Evolutionary conservation across 2,329 filamentous ascomycete genomes (phyloP).

Genomic region (Fusarium tricinctum): DNA sequence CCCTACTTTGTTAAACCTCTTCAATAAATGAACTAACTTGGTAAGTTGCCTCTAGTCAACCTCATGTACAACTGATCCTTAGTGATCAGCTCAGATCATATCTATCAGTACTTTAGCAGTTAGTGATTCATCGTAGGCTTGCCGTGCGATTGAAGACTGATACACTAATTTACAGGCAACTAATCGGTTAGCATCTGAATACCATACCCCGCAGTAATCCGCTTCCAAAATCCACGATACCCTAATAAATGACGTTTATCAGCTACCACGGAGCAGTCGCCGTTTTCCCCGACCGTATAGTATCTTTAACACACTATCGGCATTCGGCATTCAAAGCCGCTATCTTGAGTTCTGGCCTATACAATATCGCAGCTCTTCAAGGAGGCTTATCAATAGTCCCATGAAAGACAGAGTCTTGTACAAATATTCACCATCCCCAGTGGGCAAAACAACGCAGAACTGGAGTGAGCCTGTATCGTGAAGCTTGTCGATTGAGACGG

Average conservation of each 20-base stretch:
- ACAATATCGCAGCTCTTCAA: background rate
- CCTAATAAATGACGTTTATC: constrained; percentile 35
- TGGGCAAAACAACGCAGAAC: constrained; percentile 20
- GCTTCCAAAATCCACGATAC: constrained; percentile 23
- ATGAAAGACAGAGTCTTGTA: background rate
- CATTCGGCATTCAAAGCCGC: constrained; percentile 33
- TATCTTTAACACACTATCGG: constrained; percentile 30
- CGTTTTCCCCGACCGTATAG: constrained; percentile 39
- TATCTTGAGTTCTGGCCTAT: constrained; percentile 8
- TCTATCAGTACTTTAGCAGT: background rate
- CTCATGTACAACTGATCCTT: background rate
- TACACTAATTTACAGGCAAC: background rate
- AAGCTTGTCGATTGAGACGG: constrained; percentile 24
- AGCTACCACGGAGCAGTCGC: constrained; percentile 28
- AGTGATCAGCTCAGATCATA: background rate
- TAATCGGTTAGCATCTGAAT: constrained; percentile 29
- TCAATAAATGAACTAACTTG: background rate
- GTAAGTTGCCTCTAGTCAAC: background rate
- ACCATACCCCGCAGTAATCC: constrained; percentile 40
- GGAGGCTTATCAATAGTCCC: constrained; percentile 3
- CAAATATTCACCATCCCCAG: background rate
- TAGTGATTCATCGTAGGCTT: constrained; percentile 2
- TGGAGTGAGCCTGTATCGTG: constrained; percentile 15
- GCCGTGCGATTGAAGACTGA: constrained; percentile 5
- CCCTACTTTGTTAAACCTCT: background rate